Percentiles rank a stretch among this genome's conserved stretches.
Conservation (phyloP, 768 basidiomycete genomes). For the Xerocomus potaroensis region DNA sequence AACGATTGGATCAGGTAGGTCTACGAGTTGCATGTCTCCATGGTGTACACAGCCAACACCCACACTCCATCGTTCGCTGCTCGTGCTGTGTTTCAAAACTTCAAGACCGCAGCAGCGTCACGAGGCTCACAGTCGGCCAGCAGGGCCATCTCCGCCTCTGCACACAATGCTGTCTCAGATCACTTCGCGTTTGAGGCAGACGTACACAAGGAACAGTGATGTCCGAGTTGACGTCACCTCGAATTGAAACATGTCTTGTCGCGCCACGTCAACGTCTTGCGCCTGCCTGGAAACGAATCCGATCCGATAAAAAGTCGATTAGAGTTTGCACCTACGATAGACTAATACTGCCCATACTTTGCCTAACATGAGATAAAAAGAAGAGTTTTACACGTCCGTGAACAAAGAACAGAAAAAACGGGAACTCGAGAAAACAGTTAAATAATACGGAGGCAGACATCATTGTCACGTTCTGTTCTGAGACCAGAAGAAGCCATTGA, state of each 20-base stretch:
- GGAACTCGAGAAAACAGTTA: constrained; percentile 7
- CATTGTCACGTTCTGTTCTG: background rate
- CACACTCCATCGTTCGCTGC: too few relatives aligned
- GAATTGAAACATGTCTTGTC: background rate
- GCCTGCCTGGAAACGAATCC: background rate
- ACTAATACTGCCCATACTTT: background rate
- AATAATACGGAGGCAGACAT: constrained; percentile 10
- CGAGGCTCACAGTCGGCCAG: too few relatives aligned
- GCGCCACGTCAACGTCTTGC: background rate
- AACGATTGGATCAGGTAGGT: too few relatives aligned
- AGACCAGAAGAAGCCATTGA: background rate
- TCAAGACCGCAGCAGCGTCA: too few relatives aligned
- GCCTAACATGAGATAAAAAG: background rate
- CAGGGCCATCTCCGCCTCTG: too few relatives aligned
- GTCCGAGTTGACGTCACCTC: too few relatives aligned
- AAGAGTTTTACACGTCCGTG: background rate
- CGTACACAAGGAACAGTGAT: too few relatives aligned
- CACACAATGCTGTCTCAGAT: too few relatives aligned
- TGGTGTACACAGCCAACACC: too few relatives aligned
- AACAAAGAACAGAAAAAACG: background rate
- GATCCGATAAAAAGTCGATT: background rate
- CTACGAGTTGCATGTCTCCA: too few relatives aligned
- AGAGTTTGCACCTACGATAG: constrained; percentile 1
- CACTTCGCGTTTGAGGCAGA: too few relatives aligned
- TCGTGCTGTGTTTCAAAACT: too few relatives aligned